A percentile compares a stretch with the other conserved stretches of the same genome.
These are phyloP conservation scores for Bertia moriformis DNA, from an alignment of 2,329 filamentous ascomycete species.

Conservation along the genomic window DNA sequence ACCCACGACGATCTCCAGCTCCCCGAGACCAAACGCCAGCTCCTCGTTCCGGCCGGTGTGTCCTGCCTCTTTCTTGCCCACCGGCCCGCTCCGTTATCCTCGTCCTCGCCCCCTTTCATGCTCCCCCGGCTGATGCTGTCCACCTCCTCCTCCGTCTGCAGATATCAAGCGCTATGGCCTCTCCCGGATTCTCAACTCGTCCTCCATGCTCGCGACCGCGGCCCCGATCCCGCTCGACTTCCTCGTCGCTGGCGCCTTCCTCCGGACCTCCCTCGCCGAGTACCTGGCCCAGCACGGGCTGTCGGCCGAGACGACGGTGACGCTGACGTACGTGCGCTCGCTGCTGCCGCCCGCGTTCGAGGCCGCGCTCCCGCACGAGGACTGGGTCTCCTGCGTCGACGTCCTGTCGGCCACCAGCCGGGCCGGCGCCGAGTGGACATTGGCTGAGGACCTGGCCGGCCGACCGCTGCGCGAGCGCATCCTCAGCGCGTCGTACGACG, in stretches of 20 bases:
- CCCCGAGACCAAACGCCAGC: slow-evolving; percentile 43
- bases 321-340: slow-evolving; percentile 84
- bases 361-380: slow-evolving; percentile 88
- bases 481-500: slow-evolving; percentile 84
- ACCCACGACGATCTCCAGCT: slow-evolving; percentile 46
- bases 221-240: slow-evolving; percentile 77
- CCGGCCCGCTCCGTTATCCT: slow-evolving; percentile 6
- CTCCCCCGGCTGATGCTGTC: slow-evolving; percentile 4
- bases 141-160: slow-evolving; percentile 11
- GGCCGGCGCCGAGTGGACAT: slow-evolving; percentile 36
- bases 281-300: slow-evolving; percentile 77
- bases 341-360: slow-evolving; percentile 83
- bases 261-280: slow-evolving; percentile 78
- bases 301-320: slow-evolving; percentile 73
- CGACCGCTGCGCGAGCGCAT: slow-evolving; percentile 53
- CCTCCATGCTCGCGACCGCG: slow-evolving; percentile 52
- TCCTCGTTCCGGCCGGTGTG: slow-evolving; percentile 46
- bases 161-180: slow-evolving; percentile 59
- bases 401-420: slow-evolving; percentile 56
- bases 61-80: too few relatives aligned
- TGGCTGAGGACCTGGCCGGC: too few relatives aligned
- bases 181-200: slow-evolving; percentile 57
- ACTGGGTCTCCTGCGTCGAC: slow-evolving; percentile 86
- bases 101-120: slow-evolving; percentile 4
- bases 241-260: slow-evolving; percentile 70